These are phyloP conservation scores for Spinacia oleracea DNA, from an alignment of 179 eudicot genomes.

Conservation along the genomic window DNA sequence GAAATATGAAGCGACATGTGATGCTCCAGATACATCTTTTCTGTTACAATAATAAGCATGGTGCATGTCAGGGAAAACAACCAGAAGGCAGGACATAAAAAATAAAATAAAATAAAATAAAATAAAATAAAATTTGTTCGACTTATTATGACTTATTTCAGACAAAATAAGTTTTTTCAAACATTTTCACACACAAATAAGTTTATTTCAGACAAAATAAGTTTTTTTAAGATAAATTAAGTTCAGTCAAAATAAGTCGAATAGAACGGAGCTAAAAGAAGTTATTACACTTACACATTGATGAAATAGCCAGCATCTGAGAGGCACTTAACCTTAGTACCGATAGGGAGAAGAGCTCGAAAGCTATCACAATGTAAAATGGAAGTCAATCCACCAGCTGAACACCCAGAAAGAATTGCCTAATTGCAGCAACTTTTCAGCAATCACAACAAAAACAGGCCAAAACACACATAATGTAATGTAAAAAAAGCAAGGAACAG, in stretches of 20 bases:
- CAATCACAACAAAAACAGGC: conserved; percentile 13
- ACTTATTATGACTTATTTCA: too few species aligned
- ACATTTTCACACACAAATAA: too few species aligned
- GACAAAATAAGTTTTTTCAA: too few species aligned
- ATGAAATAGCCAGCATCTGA: conserved; percentile 93
- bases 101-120: too few species aligned
- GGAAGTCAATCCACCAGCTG: conserved; percentile 95
- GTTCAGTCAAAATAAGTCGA: too few species aligned
- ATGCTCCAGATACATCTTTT: conserved; percentile 69
- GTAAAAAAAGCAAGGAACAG: not conserved
- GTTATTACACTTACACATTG: conserved; percentile 62
- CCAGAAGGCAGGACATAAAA: not conserved
- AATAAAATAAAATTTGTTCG: not conserved
- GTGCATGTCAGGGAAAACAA: conserved; percentile 11
- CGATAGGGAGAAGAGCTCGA: conserved; percentile 61
- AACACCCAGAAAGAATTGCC: conserved; percentile 94
- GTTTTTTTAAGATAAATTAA: too few species aligned
- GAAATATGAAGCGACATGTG: conserved; percentile 55
- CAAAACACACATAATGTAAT: not conserved
- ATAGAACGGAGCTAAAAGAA: too few species aligned
- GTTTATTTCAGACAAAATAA: too few species aligned
- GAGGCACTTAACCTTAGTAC: conserved; percentile 75
- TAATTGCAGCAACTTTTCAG: conserved; percentile 41
- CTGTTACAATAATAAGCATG: conserved; percentile 39
- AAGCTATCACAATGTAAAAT: conserved; percentile 92